These are phyloP conservation scores for Silene coronaria DNA, from an alignment of 179 eudicot species.

Conservation along the genomic window DNA sequence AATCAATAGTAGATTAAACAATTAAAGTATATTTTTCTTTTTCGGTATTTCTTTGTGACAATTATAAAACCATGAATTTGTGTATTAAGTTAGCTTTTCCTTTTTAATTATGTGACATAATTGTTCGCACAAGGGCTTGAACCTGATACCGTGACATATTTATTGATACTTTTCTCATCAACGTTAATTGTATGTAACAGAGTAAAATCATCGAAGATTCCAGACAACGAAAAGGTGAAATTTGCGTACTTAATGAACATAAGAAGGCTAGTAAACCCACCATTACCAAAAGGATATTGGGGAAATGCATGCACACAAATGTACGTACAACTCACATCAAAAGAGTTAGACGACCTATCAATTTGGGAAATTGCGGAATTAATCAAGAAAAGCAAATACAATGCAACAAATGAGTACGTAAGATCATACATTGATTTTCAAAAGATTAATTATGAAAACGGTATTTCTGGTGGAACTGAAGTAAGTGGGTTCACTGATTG, in stretches of 20 bases:
- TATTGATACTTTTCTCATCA: not conserved
- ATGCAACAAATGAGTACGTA: conserved; percentile 50
- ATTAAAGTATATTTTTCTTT: no score
- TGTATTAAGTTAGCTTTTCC: no score
- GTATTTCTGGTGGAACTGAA: conserved; percentile 45
- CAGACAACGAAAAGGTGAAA: conserved; percentile 41
- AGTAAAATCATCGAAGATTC: conserved; percentile 43
- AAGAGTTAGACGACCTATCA: conserved; percentile 40
- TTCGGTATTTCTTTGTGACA: no score
- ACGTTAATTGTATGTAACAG: conserved; percentile 21
- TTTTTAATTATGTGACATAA: no score
- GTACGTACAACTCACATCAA: conserved; percentile 43
- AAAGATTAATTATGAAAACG: conserved; percentile 38
- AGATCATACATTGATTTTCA: conserved; percentile 60
- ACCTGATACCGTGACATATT: no score
- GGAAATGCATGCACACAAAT: conserved; percentile 68
- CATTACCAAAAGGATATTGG: conserved; percentile 60
- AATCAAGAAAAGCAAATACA: conserved; percentile 52
- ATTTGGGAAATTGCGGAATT: conserved; percentile 49
- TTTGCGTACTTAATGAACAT: conserved; percentile 53
- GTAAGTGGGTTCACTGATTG: conserved; percentile 72
- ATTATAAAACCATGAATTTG: no score
- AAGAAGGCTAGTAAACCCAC: conserved; percentile 45
- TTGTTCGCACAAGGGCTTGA: no score
- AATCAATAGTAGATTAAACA: no score